Percentiles rank a stretch among this genome's conserved stretches.
Conservation (phyloP, 1,139 yeast genomes). For the Candida sojae region DNA sequence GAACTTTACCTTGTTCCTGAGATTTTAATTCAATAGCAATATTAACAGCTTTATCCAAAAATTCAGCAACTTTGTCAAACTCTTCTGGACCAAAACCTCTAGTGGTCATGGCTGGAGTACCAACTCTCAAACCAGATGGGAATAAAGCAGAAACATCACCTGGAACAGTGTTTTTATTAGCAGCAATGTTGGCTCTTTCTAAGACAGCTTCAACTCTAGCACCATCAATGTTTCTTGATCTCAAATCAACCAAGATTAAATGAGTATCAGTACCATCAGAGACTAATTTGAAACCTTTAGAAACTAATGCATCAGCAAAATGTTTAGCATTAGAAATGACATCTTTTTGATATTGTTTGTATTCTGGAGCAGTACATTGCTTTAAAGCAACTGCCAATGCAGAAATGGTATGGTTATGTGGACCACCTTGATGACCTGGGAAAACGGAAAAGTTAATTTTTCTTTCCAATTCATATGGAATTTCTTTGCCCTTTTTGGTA, state of each 20-base stretch:
- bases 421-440: slow-evolving; percentile 99
- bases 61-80: slow-evolving; percentile 74
- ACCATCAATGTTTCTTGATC: slow-evolving; percentile 88
- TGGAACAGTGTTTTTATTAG: slow-evolving; percentile 94
- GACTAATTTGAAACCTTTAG: slow-evolving; percentile 75
- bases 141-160: slow-evolving; percentile 94
- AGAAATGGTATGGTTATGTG: slow-evolving; percentile 96
- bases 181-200: slow-evolving; percentile 89
- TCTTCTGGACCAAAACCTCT: slow-evolving; percentile 85
- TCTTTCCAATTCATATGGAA: slow-evolving; percentile 81
- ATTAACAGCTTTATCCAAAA: slow-evolving; percentile 77
- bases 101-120: slow-evolving; percentile 98
- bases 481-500: slow-evolving; percentile 86
- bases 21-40: slow-evolving; percentile 60
- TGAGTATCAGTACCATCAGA: slow-evolving; percentile 96
- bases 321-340: slow-evolving; percentile 79
- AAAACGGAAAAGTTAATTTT: slow-evolving; percentile 93
- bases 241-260: slow-evolving; percentile 81
- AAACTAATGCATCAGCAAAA: slow-evolving; percentile 69
- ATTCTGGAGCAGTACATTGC: slow-evolving; percentile 86
- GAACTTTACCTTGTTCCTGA: slow-evolving; percentile 58
- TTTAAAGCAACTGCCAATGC: slow-evolving; percentile 93
- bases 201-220: slow-evolving; percentile 92
- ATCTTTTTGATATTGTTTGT: slow-evolving; percentile 77
- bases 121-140: slow-evolving; percentile 95